phyloP scores from a whole-genome alignment of 1,284 basidiomycete genomes.

The Heterobasidion occidentale region DNA sequence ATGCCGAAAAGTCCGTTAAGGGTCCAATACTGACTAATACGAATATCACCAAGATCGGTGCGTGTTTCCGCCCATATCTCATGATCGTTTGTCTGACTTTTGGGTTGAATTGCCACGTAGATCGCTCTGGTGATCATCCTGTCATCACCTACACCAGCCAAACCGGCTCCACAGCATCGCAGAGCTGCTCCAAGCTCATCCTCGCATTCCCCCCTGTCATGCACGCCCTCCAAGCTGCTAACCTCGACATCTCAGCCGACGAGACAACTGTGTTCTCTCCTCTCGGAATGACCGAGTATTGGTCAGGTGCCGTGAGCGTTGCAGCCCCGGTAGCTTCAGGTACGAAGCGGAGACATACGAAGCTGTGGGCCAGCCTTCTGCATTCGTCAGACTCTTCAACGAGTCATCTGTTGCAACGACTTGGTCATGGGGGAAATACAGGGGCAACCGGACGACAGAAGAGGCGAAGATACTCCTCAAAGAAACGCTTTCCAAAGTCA shows the following conservation, averaged over 20 bases:
- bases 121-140: neutral
- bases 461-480: neutral
- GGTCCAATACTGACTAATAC: neutral
- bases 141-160: neutral
- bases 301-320: neutral
- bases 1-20: neutral
- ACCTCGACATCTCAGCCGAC: neutral
- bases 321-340: neutral
- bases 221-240: neutral
- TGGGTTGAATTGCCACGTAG: neutral
- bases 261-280: neutral
- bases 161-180: neutral
- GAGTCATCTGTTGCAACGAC: neutral
- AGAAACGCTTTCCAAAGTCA: neutral
- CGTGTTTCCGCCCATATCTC: neutral
- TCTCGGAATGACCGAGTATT: neutral
- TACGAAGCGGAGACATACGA: neutral
- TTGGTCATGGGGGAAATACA: neutral
- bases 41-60: neutral
- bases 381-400: neutral
- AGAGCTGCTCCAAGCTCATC: neutral
- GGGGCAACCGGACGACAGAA: neutral
- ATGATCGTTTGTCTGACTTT: neutral
- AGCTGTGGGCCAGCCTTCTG: neutral
- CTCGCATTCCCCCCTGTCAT: neutral